Percentiles rank a stretch among this genome's conserved stretches.
Conservation (phyloP, 805 yeast species). For the Zygoascus ofunaensis region DNA sequence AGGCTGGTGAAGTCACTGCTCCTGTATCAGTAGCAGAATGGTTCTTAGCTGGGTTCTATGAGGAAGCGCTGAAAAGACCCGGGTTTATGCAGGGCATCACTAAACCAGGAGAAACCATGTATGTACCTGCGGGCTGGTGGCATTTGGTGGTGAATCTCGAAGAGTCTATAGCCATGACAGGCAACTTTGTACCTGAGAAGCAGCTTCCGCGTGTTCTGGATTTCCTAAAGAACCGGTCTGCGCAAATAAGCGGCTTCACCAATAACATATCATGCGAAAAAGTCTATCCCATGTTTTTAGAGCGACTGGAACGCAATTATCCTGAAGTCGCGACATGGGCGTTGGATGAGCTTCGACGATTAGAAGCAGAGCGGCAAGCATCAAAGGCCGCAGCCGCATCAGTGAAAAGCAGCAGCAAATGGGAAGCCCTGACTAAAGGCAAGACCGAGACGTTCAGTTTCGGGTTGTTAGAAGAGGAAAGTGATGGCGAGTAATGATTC, state of each 20-base stretch:
- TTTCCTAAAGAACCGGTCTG: conserved; percentile 56
- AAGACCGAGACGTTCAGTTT: conserved; percentile 27
- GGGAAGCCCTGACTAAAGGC: conserved; percentile 39
- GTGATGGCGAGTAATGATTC: background rate
- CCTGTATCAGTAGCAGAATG: conserved; percentile 93
- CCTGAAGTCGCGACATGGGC: conserved; percentile 31
- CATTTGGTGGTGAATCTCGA: conserved; percentile 82
- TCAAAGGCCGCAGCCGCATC: too few species aligned
- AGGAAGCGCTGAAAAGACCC: conserved; percentile 33
- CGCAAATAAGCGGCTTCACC: conserved; percentile 70
- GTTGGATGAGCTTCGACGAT: conserved; percentile 26
- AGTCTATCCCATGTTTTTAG: conserved; percentile 51
- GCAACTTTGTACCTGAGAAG: conserved; percentile 70
- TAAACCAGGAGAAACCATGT: conserved; percentile 72
- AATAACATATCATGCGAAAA: conserved; percentile 32
- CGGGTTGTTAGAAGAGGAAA: conserved; percentile 21
- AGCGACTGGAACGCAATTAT: conserved; percentile 37
- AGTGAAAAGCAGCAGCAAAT: conserved; percentile 38
- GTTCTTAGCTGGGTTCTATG: conserved; percentile 72
- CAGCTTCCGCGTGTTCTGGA: conserved; percentile 52
- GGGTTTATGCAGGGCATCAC: conserved; percentile 63
- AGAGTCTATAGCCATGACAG: conserved; percentile 64
- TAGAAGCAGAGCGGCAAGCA: conserved; percentile 22
- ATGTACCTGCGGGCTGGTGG: conserved; percentile 98
- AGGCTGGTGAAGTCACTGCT: conserved; percentile 80